Evolutionary conservation across 192 early-diverging fungal species (phyloP).

Genomic region (Pilaira anomala): DNA sequence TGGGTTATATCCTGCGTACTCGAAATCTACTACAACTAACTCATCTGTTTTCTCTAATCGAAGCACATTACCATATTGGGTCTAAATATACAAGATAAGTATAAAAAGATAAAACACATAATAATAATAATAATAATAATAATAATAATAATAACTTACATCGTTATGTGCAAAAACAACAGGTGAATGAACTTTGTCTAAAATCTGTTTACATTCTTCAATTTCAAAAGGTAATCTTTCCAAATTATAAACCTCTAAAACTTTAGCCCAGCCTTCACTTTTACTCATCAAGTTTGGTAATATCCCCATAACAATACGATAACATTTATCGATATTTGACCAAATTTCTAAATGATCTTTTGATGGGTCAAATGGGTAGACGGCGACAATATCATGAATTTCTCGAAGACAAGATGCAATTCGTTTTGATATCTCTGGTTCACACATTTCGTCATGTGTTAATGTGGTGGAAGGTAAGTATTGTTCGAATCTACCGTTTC

Average conservation of each 20-base stretch:
- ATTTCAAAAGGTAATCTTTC: constrained; percentile 50
- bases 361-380: constrained; percentile 48
- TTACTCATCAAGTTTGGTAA: constrained; percentile 11
- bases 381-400: constrained; percentile 65
- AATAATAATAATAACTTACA: constrained; percentile 37
- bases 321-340: constrained; percentile 63
- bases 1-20: constrained; percentile 77
- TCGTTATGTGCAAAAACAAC: constrained; percentile 88
- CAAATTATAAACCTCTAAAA: constrained; percentile 35
- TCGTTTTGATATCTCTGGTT: constrained; percentile 57
- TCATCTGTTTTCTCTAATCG: constrained; percentile 52
- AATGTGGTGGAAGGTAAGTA: constrained; percentile 74
- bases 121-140: not conserved
- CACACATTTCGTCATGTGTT: constrained; percentile 62
- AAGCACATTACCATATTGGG: constrained; percentile 87
- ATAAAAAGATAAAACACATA: not conserved
- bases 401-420: constrained; percentile 70
- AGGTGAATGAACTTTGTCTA: constrained; percentile 47
- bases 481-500: constrained; percentile 82
- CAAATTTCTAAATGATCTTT: constrained; percentile 55
- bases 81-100: constrained; percentile 29
- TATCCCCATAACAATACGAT: constrained; percentile 32
- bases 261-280: constrained; percentile 7
- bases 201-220: constrained; percentile 38
- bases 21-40: constrained; percentile 74